Evolutionary conservation across 2,329 filamentous ascomycete species (phyloP), one percentile per base, ranked within the genome.

Genomic region (Cladophialophora psammophila): DNA sequence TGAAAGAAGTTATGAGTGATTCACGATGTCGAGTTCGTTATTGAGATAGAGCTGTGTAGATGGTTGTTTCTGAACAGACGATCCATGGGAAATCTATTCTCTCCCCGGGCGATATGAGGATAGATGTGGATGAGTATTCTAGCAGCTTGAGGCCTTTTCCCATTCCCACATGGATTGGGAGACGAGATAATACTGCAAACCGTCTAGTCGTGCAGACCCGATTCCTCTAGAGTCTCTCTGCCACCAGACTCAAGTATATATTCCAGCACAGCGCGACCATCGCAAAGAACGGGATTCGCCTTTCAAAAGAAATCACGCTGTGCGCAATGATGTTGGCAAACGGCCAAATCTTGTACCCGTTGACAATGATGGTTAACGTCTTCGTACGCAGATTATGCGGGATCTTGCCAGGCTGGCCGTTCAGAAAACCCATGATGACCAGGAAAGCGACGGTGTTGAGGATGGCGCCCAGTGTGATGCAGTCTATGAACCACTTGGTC

Each of bases 391-490:
- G 71, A 52, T 80, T 74, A 2, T 69, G 71, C 36, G 73, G 60
- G 48, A 80, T 76, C 1, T 70, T 69, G 13, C 72, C 74, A 9
- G 74, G 69, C n/a, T 77, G 69, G 1, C 78, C 79, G 20, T 78
- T 78, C 35, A 85, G 74, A n/a, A 83, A 77, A 6, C 81, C 83
- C 74, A 88, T 86, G 15, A 81, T 84, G 13, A 79, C 78, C 26
- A 88, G 78, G 73, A 88, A 88, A 64, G 85, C 77, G 34, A 83
- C 76, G 1, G 84, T 88, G 74, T 87, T 88, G 73, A 86, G 74
- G 0, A 83, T 76, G 1, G 84, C 85, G 40, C 86, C 86, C n/a
- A 88, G 57, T 0, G 83, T 83, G 72, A 88, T 86, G 69, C 83
- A 84, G 69, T 85, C 83, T 32, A 84, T 78, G 69, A 85, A 83